These are phyloP conservation scores for Aspergillus aculeatinus DNA, from an alignment of 2,329 filamentous ascomycete genomes.

Conservation along the genomic window DNA sequence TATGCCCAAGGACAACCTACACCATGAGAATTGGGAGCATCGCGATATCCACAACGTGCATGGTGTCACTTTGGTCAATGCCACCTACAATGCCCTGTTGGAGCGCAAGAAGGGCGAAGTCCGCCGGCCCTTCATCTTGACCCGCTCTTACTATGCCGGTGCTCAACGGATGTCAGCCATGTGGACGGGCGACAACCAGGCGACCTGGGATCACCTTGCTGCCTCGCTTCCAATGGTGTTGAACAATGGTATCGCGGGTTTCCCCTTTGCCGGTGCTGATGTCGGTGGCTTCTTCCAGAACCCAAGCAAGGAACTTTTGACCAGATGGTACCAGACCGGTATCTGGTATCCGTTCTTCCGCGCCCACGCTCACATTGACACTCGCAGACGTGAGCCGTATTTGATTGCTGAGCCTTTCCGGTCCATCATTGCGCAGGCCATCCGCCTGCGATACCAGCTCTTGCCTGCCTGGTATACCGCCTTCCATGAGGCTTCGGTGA, in stretches of 20 bases:
- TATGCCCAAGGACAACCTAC: constrained; percentile 98
- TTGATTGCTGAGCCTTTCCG: constrained; percentile 81
- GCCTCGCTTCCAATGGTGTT: constrained; percentile 90
- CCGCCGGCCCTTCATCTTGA: constrained; percentile 86
- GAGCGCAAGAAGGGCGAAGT: constrained; percentile 83
- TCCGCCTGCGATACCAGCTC: constrained; percentile 84
- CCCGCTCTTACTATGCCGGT: constrained; percentile 87
- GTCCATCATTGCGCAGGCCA: constrained; percentile 79
- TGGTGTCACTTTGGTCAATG: constrained; percentile 92
- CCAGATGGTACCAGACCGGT: constrained; percentile 94
- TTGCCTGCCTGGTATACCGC: constrained; percentile 96
- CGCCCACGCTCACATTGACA: constrained; percentile 93
- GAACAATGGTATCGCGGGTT: constrained; percentile 88
- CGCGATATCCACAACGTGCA: constrained; percentile 95
- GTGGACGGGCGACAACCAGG: constrained; percentile 99
- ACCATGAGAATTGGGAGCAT: constrained; percentile 90
- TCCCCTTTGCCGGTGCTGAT: constrained; percentile 91
- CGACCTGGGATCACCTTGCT: constrained; percentile 86
- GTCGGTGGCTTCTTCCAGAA: constrained; percentile 98
- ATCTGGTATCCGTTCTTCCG: constrained; percentile 99
- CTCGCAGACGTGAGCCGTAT: constrained; percentile 91
- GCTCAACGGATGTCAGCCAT: constrained; percentile 88
- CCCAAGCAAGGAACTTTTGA: constrained; percentile 84
- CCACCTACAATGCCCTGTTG: constrained; percentile 80
- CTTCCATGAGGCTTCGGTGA: constrained; percentile 82